Base-by-base conservation (phyloP, 1,139 yeast species). In the Diutina ranongensis region DNA sequence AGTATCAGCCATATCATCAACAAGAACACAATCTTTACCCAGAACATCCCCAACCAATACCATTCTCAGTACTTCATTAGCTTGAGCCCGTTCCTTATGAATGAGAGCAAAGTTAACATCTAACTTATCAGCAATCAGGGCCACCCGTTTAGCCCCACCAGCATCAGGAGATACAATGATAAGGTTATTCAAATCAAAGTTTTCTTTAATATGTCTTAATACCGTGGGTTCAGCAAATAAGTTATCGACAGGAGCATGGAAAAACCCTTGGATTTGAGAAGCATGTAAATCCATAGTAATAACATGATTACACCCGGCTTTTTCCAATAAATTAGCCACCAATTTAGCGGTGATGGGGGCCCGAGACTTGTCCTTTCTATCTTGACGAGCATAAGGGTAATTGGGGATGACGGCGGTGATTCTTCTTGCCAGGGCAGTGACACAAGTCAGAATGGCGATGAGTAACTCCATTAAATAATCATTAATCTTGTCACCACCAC, bases 1-100 rank as follows among this genome's bases (percentile, higher is more conserved):
- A 20, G 98, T 92, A 61, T 92, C 98, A 45, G 97, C 98, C 95
- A 92, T 89, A 61, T 92, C 98, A 65, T 92, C 98, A 41, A 92
- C 94, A 54, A 92, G 78, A 49, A 92, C 74, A 65, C 97, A 89
- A 46, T 84, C 78, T 65, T 88, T 88, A 54, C 81, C 83, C 10
- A 82, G 68, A 35, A 92, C 98, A 62, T 92, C 97, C 53, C 98
- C 98, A 46, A 92, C 98, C 47, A 92, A 76, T 25, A 92, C 97
- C 98, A 89, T 89, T 57, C 87, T 75, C 40, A 89, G 79, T 28
- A 89, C 95, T 62, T 88, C 97, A 62, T 92, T 92, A 44, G 97
- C 97, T 52, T 89, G 76, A 40, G 92, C 94, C 59, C 98, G 78
- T 67, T 92, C 98, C 65, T 92, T 92, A 66, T 92, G 98, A 57